Evolutionary conservation across 2,329 filamentous ascomycete genomes (phyloP), one percentile per base, ranked within the genome.

Genomic region (Aspergillus vadensis): DNA sequence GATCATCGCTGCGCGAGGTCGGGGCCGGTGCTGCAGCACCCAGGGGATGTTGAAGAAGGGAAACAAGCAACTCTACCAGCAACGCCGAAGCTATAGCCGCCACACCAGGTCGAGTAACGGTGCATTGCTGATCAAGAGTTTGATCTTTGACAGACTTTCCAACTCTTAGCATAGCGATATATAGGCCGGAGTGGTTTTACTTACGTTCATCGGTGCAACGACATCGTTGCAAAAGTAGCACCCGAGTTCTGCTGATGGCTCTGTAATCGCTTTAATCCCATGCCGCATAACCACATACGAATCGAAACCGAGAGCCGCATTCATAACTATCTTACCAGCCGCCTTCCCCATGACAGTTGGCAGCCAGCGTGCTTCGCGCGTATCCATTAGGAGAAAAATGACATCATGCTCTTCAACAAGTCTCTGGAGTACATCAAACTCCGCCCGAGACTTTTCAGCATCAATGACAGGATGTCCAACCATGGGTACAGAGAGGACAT

Each of bases 211-310:
- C 21, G 95, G 95, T 6, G 94, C 91, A 53, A 98, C 94, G 25
- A 99, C 94, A 74, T 99, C 95, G 70, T 96, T 98, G 79, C 95
- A 99, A 77, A 98, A 99, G 75, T 99, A 99, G 77, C 95, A 99
- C 9, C 95, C 95, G 25, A 98, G 82, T 25, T 91, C 87, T 55
- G 86, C 81, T 57, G 86, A 81, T n/a, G 79, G 82, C 10, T 85
- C 81, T 54, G 82, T 79, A 44, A 78, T 74, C 3, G 82, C 81
- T 67, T 86, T 85, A 5, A 91, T 82, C 1, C 95, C 95, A 75
- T 99, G 95, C 59, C 95, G 87, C 95, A 99, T 98, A 38, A 97
- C 92, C 2, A 99, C 92, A 70, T 91, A 99, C 0, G 92, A 95
- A 77, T 99, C 95, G 71, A 99, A 99, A 0, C 95, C 95, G 3